These are phyloP conservation scores for Penicillium sp. DNA, from an alignment of 2,329 filamentous ascomycete genomes.

Conservation along the genomic window DNA sequence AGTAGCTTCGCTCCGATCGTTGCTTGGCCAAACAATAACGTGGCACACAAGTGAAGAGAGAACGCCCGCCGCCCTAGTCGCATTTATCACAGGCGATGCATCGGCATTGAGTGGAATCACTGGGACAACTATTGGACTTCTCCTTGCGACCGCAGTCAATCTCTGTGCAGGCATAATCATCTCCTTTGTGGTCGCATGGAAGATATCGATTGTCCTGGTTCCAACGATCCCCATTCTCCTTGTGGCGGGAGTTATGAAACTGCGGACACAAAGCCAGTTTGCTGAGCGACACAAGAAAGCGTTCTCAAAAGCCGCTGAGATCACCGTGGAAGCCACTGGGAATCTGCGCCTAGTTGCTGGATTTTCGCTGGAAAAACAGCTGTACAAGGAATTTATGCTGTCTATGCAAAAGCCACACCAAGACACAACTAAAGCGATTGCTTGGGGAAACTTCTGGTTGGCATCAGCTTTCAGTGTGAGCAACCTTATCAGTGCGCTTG, in stretches of 20 bases:
- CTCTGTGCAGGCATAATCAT: slow-evolving; percentile 70
- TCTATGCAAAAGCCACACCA: slow-evolving; percentile 53
- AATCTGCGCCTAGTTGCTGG: slow-evolving; percentile 58
- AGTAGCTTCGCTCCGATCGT: slow-evolving; percentile 65
- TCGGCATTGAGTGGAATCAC: slow-evolving; percentile 69
- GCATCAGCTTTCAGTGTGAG: slow-evolving; percentile 53
- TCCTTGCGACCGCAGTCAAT: slow-evolving; percentile 72
- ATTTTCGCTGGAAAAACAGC: slow-evolving; percentile 57
- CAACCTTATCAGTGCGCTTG: slow-evolving; percentile 73
- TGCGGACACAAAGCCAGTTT: slow-evolving; percentile 62
- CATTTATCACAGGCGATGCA: slow-evolving; percentile 71
- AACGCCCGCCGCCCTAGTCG: slow-evolving; percentile 65
- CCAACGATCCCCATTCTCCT: slow-evolving; percentile 71
- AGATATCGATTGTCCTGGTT: slow-evolving; percentile 73
- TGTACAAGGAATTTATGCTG: slow-evolving; percentile 49
- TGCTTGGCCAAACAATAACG: slow-evolving; percentile 68
- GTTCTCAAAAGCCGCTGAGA: slow-evolving; percentile 55
- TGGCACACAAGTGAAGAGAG: slow-evolving; percentile 72
- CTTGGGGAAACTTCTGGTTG: slow-evolving; percentile 52
- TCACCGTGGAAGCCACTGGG: slow-evolving; percentile 57
- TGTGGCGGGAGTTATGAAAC: slow-evolving; percentile 70
- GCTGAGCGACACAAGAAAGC: slow-evolving; percentile 60
- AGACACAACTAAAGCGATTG: slow-evolving; percentile 53
- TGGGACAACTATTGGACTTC: slow-evolving; percentile 70
- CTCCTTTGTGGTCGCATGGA: slow-evolving; percentile 74